Evolutionary conservation across 352 stramenopile genomes (phyloP).

Genomic region (Plasmopara halstedii): DNA sequence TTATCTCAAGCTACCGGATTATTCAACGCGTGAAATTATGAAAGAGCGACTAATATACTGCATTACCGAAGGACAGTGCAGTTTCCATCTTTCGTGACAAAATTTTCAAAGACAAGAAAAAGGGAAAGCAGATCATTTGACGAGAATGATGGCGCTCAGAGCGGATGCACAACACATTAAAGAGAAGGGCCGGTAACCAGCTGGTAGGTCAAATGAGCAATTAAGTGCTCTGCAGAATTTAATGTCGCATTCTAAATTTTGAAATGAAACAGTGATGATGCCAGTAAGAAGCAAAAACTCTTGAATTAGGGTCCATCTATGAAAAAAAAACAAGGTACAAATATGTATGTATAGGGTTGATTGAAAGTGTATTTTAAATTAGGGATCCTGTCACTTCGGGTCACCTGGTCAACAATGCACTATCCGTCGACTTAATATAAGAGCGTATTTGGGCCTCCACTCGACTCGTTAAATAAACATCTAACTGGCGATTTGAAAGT

Average conservation of each 20-base stretch:
- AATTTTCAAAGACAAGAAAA: constrained; percentile 1
- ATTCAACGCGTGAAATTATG: constrained; percentile 74
- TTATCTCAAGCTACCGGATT: constrained; percentile 89
- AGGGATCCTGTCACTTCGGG: constrained; percentile 29
- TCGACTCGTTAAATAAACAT: constrained; percentile 40
- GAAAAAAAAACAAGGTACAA: no score
- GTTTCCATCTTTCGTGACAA: constrained; percentile 70
- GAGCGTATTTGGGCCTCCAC: constrained; percentile 12
- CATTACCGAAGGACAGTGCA: constrained; percentile 80
- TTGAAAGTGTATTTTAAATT: constrained; percentile 26
- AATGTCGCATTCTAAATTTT: no score
- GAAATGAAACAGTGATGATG: no score
- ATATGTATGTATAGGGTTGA: no score
- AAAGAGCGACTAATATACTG: constrained; percentile 66
- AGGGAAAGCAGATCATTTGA: not conserved
- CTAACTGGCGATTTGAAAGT: constrained; percentile 12
- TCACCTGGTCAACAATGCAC: constrained; percentile 13
- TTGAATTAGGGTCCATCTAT: no score
- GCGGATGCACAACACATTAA: not conserved
- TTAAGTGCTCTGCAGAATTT: no score
- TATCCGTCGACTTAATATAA: constrained; percentile 12
- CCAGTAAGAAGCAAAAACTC: no score
- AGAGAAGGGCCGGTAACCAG: no score
- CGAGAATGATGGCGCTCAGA: not conserved
- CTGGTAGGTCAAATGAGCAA: no score